Evolutionary conservation across 1,139 yeast genomes (phyloP), one percentile per base, ranked within the genome.

Genomic region (Blastobotrys illinoisensis): DNA sequence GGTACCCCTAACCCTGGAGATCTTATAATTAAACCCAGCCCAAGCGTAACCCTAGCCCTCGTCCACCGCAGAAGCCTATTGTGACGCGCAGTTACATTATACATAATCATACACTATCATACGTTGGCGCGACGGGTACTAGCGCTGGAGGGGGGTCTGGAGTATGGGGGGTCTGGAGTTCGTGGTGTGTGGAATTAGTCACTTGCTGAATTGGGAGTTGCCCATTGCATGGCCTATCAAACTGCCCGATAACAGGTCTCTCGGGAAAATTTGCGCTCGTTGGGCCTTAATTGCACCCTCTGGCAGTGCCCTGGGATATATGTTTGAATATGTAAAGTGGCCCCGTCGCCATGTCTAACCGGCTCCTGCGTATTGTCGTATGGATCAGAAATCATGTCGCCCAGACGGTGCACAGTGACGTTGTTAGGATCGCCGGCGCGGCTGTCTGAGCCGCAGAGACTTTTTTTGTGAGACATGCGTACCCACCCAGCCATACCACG

Each of bases 391-490:
- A 32, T 6, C 13, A 32, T 32, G 40, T 32, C 14, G 40, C 40
- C 16, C 16, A 3, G 7, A n/a, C 6, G 40, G 40, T 32, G 40
- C 40, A 32, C 40, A 13, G 40, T 32, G 40, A 32, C 40, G 40
- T 32, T 32, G 16, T 13, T 32, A 14, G 16, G 40, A 32, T 32
- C 40, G 14, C 3, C 40, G 40, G 40, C 16, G 40, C 40, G 40
- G 40, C 40, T 32, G 40, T 32, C 40, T 32, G 40, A 32, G 40
- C 40, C 40, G 40, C 40, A 32, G 40, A 32, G 40, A 32, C 40
- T 11, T 32, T 32, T 11, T 32, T 32, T 13, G 6, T n/a, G 16
- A 32, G 40, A 32, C 40, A 32, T 7, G 40, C 40, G 16, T 11
- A 7, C 40, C 40, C 7, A 13, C 40, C 32, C 32, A 26, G 11